phyloP scores from a whole-genome alignment of 2,329 filamentous ascomycete genomes.

The Stagonosporopsis rhizophila region DNA sequence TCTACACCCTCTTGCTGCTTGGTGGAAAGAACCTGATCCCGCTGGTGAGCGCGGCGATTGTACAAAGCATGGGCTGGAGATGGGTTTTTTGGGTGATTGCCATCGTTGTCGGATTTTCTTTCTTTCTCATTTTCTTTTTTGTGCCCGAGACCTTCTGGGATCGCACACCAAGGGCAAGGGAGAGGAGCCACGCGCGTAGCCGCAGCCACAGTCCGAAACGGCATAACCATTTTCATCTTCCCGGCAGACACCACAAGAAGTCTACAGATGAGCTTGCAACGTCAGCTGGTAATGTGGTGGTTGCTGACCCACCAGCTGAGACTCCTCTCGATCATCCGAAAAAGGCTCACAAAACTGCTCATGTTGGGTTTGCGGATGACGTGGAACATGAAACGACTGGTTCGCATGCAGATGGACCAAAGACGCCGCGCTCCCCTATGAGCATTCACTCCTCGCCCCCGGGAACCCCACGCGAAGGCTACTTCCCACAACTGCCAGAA shows the following conservation, averaged over 20 bases:
- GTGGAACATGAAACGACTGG: conserved; percentile 14
- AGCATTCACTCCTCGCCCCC: conserved; percentile 23
- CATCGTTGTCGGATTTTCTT: conserved; percentile 76
- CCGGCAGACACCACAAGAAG: conserved; percentile 31
- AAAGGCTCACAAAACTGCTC: conserved; percentile 21
- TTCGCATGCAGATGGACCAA: conserved; percentile 1
- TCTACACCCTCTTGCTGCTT: conserved; percentile 87
- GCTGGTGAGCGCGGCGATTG: conserved; percentile 83
- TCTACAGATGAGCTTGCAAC: conserved; percentile 15
- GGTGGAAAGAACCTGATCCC: conserved; percentile 92
- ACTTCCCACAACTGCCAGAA: conserved; percentile 20
- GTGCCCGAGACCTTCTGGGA: conserved; percentile 98
- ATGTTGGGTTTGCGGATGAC: conserved; percentile 63
- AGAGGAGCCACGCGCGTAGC: conserved; percentile 46
- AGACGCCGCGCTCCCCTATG: conserved; percentile 24
- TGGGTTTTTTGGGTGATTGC: conserved; percentile 93
- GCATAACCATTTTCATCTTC: conserved; percentile 39
- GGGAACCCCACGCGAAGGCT: conserved; percentile 17
- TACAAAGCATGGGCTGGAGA: conserved; percentile 79
- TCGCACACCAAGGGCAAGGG: conserved; percentile 68
- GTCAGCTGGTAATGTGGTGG: conserved; percentile 3
- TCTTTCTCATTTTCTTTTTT: conserved; percentile 81
- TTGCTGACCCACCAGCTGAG: conserved; percentile 6
- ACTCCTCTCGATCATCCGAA: conserved; percentile 15
- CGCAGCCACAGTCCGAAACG: conserved; percentile 38